Conservation (phyloP, 768 basidiomycete genomes). For the Daedalea quercina region DNA sequence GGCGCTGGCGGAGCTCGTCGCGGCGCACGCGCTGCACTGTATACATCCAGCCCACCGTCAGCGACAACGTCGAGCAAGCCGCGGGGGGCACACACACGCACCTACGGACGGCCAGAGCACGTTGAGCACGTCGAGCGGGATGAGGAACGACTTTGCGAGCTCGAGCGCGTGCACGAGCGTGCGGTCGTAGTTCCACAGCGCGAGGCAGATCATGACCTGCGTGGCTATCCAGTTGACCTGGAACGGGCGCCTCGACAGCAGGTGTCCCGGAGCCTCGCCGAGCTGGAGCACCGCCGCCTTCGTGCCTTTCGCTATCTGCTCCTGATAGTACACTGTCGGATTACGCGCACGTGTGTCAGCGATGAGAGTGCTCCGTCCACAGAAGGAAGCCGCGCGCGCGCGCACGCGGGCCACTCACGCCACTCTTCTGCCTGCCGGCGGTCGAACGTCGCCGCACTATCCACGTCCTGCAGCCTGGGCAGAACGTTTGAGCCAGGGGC, state of each 20-base stretch:
- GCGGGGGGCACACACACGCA: slow-evolving; percentile 33
- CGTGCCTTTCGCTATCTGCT: slow-evolving; percentile 56
- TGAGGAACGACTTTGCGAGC: slow-evolving; percentile 57
- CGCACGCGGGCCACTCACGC: too few species aligned
- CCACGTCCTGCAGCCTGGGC: slow-evolving; percentile 45
- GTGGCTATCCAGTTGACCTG: slow-evolving; percentile 50
- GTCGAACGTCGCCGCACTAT: slow-evolving; percentile 52
- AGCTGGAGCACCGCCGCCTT: slow-evolving; percentile 47
- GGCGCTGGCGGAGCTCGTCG: slow-evolving; percentile 17
- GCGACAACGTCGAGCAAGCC: not conserved
- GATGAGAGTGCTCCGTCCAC: too few species aligned
- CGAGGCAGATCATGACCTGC: slow-evolving; percentile 36
- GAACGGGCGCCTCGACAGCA: slow-evolving; percentile 62
- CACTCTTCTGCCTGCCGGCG: slow-evolving; percentile 72
- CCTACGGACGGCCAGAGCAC: slow-evolving; percentile 59
- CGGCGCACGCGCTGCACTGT: slow-evolving; percentile 19
- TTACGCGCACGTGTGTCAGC: slow-evolving; percentile 3
- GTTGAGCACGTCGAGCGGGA: slow-evolving; percentile 61
- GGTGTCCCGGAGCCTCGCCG: slow-evolving; percentile 41
- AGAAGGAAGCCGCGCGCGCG: too few species aligned
- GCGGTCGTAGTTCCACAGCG: slow-evolving; percentile 59
- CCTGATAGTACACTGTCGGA: slow-evolving; percentile 57
- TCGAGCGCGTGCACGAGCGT: slow-evolving; percentile 52
- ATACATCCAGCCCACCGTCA: not conserved
- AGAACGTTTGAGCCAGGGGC: slow-evolving; percentile 15